Evolutionary conservation across 768 basidiomycete species (phyloP).

Genomic region (Tulasnella sp.): DNA sequence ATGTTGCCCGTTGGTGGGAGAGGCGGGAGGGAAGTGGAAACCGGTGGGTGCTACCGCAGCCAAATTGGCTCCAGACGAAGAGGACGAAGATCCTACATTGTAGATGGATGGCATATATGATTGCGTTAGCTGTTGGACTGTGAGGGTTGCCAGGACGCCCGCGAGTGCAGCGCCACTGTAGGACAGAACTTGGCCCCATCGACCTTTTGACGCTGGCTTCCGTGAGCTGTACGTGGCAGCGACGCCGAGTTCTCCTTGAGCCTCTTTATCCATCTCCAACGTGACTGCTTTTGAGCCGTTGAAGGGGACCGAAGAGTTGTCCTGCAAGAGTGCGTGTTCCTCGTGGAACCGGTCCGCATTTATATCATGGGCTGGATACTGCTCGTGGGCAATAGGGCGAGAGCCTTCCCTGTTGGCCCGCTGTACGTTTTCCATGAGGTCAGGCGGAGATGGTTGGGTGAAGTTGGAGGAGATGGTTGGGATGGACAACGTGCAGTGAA

Average conservation of each 20-base stretch:
- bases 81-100: background rate
- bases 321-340: constrained; percentile 23
- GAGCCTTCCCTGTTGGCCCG: background rate
- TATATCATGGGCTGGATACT: constrained; percentile 16
- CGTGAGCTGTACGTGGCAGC: background rate
- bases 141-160: background rate
- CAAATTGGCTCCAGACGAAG: background rate
- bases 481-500: background rate
- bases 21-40: constrained; percentile 57
- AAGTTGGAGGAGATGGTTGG: background rate
- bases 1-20: constrained; percentile 66
- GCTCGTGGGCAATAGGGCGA: constrained; percentile 31
- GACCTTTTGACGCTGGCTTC: background rate
- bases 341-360: constrained; percentile 5
- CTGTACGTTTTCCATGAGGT: constrained; percentile 18
- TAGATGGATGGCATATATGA: background rate
- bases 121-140: background rate
- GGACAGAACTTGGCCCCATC: background rate
- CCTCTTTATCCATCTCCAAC: background rate
- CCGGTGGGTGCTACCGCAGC: background rate
- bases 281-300: background rate
- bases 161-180: background rate
- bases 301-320: background rate
- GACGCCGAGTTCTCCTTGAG: background rate
- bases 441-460: background rate